A percentile compares a stretch with the other conserved stretches of the same genome.
Conservation (phyloP, 78 protist species). For the Dictyostelium discoideum region DNA sequence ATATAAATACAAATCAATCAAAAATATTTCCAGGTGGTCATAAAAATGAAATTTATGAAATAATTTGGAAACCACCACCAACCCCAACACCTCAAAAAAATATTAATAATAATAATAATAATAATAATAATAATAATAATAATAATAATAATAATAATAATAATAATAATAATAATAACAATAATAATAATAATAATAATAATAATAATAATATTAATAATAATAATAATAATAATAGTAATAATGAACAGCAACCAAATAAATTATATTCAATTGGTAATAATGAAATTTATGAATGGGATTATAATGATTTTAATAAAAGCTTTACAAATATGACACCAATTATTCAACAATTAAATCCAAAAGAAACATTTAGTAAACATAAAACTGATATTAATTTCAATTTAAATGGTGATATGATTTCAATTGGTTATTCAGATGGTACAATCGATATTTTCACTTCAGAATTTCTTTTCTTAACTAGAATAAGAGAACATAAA, state of each 20-base stretch:
- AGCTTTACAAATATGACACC: neutral
- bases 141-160: too few species aligned
- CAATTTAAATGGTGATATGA: neutral
- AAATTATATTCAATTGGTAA: conserved; percentile 15
- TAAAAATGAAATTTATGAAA: conserved; percentile 47
- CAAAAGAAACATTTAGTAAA: neutral
- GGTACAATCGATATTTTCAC: conserved; percentile 25
- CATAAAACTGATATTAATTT: conserved; percentile 35
- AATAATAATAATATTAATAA: neutral
- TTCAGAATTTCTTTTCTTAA: neutral
- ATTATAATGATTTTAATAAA: neutral
- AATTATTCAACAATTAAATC: neutral
- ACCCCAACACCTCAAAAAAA: neutral
- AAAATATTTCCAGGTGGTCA: conserved; percentile 64
- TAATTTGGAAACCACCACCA: conserved; percentile 8
- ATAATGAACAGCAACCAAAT: neutral
- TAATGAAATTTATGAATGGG: conserved; percentile 28
- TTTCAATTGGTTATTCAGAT: neutral
- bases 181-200: too few species aligned
- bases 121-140: neutral
- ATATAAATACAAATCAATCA: conserved; percentile 23
- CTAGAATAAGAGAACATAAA: conserved; percentile 33
- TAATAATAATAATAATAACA: too few species aligned
- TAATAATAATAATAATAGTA: neutral
- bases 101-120: neutral